Evolutionary conservation across 306 rosid species (phyloP).

Genomic region (Gastrolobium villosum): DNA sequence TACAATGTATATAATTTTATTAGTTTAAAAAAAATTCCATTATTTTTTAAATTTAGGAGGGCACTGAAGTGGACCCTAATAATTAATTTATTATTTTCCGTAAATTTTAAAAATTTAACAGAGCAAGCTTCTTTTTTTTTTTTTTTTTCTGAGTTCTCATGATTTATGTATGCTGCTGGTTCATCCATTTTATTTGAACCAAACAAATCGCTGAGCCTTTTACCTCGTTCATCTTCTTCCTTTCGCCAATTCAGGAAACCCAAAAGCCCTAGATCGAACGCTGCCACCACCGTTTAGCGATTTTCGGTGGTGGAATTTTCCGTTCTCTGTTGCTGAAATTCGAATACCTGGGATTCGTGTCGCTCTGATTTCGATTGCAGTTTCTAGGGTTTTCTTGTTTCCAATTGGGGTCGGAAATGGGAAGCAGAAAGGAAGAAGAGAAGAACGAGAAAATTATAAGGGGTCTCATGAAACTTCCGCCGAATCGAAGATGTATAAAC

Average conservation of each 20-base stretch:
- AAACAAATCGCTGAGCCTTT: constrained; percentile 25
- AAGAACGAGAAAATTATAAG: constrained; percentile 85
- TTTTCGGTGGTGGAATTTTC: constrained; percentile 28
- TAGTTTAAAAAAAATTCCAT: too few relatives aligned
- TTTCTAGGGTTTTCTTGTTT: constrained; percentile 43
- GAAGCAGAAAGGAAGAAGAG: constrained; percentile 81
- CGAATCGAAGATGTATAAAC: constrained; percentile 88
- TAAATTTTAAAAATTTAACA: too few relatives aligned
- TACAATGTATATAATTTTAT: too few relatives aligned
- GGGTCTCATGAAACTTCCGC: constrained; percentile 98
- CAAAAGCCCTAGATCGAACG: constrained; percentile 49
- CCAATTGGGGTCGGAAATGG: constrained; percentile 55
- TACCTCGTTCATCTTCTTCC: constrained; percentile 45
- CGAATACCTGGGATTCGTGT: background rate
- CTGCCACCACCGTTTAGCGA: constrained; percentile 24
- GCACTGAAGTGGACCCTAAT: too few relatives aligned
- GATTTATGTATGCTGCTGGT: background rate
- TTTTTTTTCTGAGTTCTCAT: background rate
- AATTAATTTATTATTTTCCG: too few relatives aligned
- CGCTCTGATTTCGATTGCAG: constrained; percentile 32
- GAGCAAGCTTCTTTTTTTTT: background rate
- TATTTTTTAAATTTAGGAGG: too few relatives aligned
- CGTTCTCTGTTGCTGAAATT: constrained; percentile 17
- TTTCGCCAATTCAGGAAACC: constrained; percentile 36
- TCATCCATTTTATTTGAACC: constrained; percentile 41